Evolutionary conservation across 108 stramenopile species (phyloP).

Genomic region (Fistulifera pelliculosa): DNA sequence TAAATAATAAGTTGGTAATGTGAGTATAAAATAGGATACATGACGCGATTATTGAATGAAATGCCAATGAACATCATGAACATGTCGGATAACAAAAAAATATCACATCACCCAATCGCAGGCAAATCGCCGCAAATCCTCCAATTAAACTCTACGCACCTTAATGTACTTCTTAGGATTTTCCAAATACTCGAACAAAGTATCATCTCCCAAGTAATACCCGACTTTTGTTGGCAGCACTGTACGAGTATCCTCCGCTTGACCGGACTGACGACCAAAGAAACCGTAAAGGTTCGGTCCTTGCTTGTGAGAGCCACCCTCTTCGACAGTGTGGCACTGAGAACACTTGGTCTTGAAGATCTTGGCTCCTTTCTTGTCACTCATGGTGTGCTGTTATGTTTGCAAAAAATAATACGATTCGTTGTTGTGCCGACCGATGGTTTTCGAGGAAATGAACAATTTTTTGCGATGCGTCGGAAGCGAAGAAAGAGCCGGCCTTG

Average conservation of each 20-base stretch:
- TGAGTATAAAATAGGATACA: too few species aligned
- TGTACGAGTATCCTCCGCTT: conserved; percentile 96
- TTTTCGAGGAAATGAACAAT: too few species aligned
- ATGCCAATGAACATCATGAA: too few species aligned
- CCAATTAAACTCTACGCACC: conserved; percentile 53
- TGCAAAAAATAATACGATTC: too few species aligned
- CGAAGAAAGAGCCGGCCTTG: too few species aligned
- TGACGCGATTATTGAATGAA: too few species aligned
- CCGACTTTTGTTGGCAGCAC: conserved; percentile 96
- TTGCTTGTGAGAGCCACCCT: conserved; percentile 97
- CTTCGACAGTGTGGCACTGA: conserved; percentile 99
- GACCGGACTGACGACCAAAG: conserved; percentile 95
- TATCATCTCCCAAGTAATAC: conserved; percentile 92
- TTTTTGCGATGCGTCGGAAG: too few species aligned
- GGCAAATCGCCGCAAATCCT: too few species aligned
- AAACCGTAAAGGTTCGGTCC: conserved; percentile 99
- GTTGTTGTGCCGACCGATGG: too few species aligned
- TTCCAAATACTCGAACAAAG: conserved; percentile 95
- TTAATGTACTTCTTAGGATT: conserved; percentile 99
- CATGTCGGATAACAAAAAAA: too few species aligned
- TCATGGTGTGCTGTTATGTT: conserved; percentile 10
- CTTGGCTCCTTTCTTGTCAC: conserved; percentile 88
- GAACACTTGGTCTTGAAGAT: conserved; percentile 94
- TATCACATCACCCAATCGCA: neutral
- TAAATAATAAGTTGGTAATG: neutral